These are phyloP conservation scores for Hypoxylon sp. DNA, from an alignment of 2,329 filamentous ascomycete genomes.

Conservation along the genomic window DNA sequence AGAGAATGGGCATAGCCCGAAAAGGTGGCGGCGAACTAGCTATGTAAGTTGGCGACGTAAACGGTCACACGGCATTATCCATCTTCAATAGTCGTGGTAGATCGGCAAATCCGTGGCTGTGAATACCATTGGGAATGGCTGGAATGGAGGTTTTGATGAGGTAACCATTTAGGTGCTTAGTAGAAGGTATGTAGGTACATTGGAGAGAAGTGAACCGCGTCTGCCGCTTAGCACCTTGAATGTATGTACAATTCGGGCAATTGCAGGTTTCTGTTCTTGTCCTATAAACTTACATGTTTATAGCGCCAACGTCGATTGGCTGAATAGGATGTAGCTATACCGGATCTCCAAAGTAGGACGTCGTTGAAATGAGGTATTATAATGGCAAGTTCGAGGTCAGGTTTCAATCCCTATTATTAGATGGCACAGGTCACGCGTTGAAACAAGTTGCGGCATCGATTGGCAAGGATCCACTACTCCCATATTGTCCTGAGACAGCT, in stretches of 20 bases:
- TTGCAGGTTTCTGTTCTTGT: constrained; percentile 6
- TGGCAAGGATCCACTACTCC: constrained; percentile 19
- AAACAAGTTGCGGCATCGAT: constrained; percentile 15
- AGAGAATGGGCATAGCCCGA: constrained; percentile 6
- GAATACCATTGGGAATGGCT: constrained; percentile 19
- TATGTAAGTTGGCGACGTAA: constrained; percentile 24
- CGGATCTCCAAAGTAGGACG: background rate
- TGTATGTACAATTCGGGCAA: background rate
- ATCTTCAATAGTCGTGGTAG: constrained; percentile 29
- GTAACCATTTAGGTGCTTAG: constrained; percentile 5
- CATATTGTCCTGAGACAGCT: constrained; percentile 3
- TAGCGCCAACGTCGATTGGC: background rate
- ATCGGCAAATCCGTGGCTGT: constrained; percentile 25
- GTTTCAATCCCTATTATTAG: constrained; percentile 11
- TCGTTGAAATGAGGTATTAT: constrained; percentile 5
- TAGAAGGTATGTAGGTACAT: constrained; percentile 1
- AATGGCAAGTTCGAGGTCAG: constrained; percentile 14
- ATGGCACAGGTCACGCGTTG: constrained; percentile 13
- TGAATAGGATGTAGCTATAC: background rate
- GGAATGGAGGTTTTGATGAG: constrained; percentile 21
- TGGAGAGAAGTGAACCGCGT: constrained; percentile 3
- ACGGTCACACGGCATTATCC: constrained; percentile 30
- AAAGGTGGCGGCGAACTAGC: constrained; percentile 19
- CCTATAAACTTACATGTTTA: constrained; percentile 32
- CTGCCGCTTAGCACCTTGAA: constrained; percentile 1